phyloP scores from a whole-genome alignment of 306 rosid species.

The Trichosanthes cucumerina region DNA sequence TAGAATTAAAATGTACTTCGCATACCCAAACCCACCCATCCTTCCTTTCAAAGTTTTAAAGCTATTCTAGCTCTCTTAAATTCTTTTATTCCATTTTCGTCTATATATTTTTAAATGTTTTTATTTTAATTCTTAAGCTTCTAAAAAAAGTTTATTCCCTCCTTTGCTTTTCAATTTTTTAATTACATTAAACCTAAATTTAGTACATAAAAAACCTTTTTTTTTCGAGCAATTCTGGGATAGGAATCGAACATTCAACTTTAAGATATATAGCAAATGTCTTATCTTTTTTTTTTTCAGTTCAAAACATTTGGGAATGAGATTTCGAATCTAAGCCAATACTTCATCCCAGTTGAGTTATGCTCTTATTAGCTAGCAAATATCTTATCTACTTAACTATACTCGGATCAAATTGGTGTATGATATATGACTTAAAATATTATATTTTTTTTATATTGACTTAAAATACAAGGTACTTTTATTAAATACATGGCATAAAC shows the following conservation, averaged over 20 bases:
- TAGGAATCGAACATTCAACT: background rate
- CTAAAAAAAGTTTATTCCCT: background rate
- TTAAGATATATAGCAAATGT: background rate
- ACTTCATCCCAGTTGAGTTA: too few relatives aligned
- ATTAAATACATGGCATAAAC: background rate
- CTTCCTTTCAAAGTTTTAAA: background rate
- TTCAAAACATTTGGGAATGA: too few relatives aligned
- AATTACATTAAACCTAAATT: background rate
- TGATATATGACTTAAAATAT: background rate
- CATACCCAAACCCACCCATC: background rate
- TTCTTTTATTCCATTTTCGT: background rate
- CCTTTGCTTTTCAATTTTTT: background rate
- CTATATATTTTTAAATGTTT: background rate
- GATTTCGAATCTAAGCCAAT: too few relatives aligned
- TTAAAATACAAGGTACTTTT: background rate
- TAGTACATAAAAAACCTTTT: background rate
- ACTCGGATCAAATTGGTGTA: background rate
- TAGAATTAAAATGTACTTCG: background rate
- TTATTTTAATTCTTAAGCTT: background rate
- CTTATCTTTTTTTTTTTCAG: too few relatives aligned
- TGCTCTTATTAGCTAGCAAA: background rate
- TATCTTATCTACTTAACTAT: background rate
- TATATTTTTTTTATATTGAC: background rate
- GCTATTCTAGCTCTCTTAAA: background rate
- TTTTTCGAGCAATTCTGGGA: background rate